Conservation (phyloP, 345 rosid genomes). For the Salix koriyanagi region DNA sequence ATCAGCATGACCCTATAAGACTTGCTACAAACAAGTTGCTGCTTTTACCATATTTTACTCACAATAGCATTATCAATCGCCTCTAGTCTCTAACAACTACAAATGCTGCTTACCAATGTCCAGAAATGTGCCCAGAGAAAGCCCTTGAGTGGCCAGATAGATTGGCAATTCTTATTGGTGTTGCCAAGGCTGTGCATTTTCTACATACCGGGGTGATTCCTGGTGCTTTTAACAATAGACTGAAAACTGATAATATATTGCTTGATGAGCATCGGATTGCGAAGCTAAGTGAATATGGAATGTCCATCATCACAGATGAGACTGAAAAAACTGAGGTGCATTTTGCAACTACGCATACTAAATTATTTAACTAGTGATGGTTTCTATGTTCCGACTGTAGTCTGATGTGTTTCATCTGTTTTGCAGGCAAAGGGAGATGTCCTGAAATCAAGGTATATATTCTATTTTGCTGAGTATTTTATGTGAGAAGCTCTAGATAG, state of each 20-base stretch:
- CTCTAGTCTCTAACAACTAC: neutral
- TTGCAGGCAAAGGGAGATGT: slow-evolving; percentile 66
- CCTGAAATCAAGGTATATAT: slow-evolving; percentile 47
- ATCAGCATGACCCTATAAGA: neutral
- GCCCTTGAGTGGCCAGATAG: slow-evolving; percentile 82
- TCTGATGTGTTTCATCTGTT: slow-evolving; percentile 13
- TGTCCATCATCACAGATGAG: slow-evolving; percentile 64
- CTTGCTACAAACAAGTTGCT: neutral
- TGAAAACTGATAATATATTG: slow-evolving; percentile 75
- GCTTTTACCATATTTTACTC: neutral
- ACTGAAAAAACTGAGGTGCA: slow-evolving; percentile 63
- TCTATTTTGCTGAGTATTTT: neutral
- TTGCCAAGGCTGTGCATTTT: slow-evolving; percentile 94
- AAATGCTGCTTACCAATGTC: slow-evolving; percentile 1
- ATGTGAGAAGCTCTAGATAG: neutral
- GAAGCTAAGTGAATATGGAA: slow-evolving; percentile 94
- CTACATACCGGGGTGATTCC: slow-evolving; percentile 85
- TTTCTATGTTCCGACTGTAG: slow-evolving; percentile 10
- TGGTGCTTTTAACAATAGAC: slow-evolving; percentile 60
- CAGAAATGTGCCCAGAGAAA: slow-evolving; percentile 69
- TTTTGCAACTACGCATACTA: neutral
- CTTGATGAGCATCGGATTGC: slow-evolving; percentile 83
- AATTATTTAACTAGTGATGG: slow-evolving; percentile 6
- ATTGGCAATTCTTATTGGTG: slow-evolving; percentile 68
- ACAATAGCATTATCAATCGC: neutral